Base-by-base conservation (phyloP, 345 rosid genomes). In the Linum lewisii region DNA sequence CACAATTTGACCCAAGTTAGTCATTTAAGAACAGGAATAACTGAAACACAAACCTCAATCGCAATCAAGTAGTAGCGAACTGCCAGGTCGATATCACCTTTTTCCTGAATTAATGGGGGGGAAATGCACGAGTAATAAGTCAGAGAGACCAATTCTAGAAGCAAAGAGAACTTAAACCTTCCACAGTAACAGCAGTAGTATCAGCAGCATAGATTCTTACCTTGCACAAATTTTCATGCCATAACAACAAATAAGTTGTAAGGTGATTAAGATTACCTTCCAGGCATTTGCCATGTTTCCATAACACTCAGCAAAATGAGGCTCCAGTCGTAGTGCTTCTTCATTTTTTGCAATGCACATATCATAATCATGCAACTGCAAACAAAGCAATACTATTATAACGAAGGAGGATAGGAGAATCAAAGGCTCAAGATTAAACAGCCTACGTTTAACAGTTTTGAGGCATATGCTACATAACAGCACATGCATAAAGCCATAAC, bases 221-320 rank as follows among this genome's bases (percentile, higher is more conserved):
- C 34, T 29, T 4, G 34, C 34, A 29, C 34, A 29, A 29, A 29
- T 29, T 29, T 29, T 3, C 34, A 1, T 29, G 15, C 47, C 47
- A 16, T 42, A 42, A 42, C 47, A 42, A 16, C 11, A 42, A 19
- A 21, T 19, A 24, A 52, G 24, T 14, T 14, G n/a, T 51, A n/a
- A 22, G 55, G 14, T 34, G 32, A 26, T 18, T 38, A 24, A 9
- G 50, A 52, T 63, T 75, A 83, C 99, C 97, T 94, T 94, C 96
- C 95, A 87, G 24, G 99, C 99, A 68, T 94, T 94, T 62, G 99
- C 99, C 96, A 87, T 87, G 75, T 94, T 94, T 51, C 99, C 99
- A 73, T 87, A 94, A 72, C 99, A 94, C 82, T 94, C 99, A 16
- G 99, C 97, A 72, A 90, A 94, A 58, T 71, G 92, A 29, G 97